Base-by-base conservation (phyloP, 2,329 filamentous ascomycete genomes). In the Cytospora piceae region DNA sequence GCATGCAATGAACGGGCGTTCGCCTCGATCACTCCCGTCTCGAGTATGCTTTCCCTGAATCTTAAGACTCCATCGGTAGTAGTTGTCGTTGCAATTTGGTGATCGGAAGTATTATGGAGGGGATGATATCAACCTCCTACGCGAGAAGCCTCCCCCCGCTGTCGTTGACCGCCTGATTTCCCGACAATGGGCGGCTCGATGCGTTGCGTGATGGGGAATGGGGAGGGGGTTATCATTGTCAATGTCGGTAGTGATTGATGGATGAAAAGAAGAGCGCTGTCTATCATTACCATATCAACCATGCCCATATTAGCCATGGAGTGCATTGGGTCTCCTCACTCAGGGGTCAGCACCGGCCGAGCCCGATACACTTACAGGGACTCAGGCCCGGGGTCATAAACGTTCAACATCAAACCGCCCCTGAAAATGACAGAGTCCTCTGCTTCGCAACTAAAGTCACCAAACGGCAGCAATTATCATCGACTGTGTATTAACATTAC, bases 291-390 rank as follows among this genome's bases (percentile, higher is more conserved):
- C n/a, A 7, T 17, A 29, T 29, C 27, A 29, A 29, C 5, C 24
- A 20, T 61, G 27, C 27, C 27, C 27, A 29, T 49, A 39, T 54
- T 39, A 27, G 53, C 58, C 49, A 46, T 34, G 39, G 49, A 11
- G 32, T 34, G 32, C 27, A 29, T 5, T 29, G 5, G 27, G 27
- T 29, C 3, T 29, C 8, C 4, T 34, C 32, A 2, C 32, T 34
- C 32, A 34, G 9, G 9, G 12, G 8, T 14, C 32, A 34, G 2
- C 37, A 39, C 46, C 63, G 63, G 58, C 63, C 39, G 58, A 58
- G 52, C 63, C 63, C 63, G 63, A 24, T 39, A 34, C 29, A 11
- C 58, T 59, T 59, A 32, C 29, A 51, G 29, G 39, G 49, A 22
- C 24, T 24, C 15, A 20, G 29, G 37, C 27, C 56, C 49, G 24